Base-by-base conservation (phyloP, 768 basidiomycete species). In the Termitomyces sp. region DNA sequence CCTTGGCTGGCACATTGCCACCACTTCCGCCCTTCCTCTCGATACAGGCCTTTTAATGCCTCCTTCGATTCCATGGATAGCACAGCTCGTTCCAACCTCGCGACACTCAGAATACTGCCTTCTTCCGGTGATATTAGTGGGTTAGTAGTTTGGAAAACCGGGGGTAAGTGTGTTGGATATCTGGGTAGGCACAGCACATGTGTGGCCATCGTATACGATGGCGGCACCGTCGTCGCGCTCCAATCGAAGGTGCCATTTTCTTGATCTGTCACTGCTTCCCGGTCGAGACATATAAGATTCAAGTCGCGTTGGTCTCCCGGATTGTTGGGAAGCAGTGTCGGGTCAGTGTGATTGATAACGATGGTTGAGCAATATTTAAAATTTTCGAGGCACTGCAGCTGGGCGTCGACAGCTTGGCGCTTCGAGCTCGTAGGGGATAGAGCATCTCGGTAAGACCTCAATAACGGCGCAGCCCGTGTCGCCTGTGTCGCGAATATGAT, bases 401-500 rank as follows among this genome's bases (percentile, higher is more conserved):
- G 78, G 8, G 68, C 66, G 42, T 71, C 70, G 4, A 82, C 63
- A 10, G 64, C 65, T 19, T 65, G 53, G 23, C 68, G 72, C 50
- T 72, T 70, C 6, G 60, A 62, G 31, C 42, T 57, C 16, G 68
- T 60, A 0, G 66, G 54, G 11, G 58, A 47, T 2, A 84, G 67
- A 12, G 77, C 73, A 14, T 73, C 59, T 2, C 71, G 66, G 60
- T 83, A 85, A 0, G 75, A 74, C 0, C 70, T 66, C 14, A 91
- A 69, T 5, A 91, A 70, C 5, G 76, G 75, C 14, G 75, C 69
- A 14, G 86, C 88, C 29, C 82, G 80, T 47, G 81, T 81, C 6
- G 89, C 89, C 66, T 90, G 89, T 0, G 90, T 91, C 5, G 87
- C 89, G 48, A 91, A 76, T 6, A 91, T 71, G 56, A 93, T 70